These are phyloP conservation scores for Alternaria viburni DNA, from an alignment of 2,329 filamentous ascomycete genomes.

Conservation along the genomic window DNA sequence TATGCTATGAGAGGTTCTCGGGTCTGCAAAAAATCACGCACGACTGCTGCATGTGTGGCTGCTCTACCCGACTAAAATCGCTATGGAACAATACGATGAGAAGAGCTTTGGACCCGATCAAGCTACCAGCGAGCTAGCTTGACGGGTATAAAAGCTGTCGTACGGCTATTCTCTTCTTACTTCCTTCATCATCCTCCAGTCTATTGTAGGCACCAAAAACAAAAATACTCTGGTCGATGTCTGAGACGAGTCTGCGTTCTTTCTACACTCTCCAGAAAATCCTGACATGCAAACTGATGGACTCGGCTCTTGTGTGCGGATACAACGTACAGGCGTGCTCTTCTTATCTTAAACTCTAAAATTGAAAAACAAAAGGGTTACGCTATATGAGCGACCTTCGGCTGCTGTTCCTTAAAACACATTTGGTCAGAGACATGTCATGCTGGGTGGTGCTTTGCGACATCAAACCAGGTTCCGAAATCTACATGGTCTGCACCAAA, in stretches of 20 bases:
- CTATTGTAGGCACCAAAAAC: neutral
- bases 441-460: neutral
- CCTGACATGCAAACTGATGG: rapidly evolving
- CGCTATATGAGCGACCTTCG: neutral
- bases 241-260: neutral
- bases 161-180: neutral
- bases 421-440: neutral
- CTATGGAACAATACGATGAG: no score
- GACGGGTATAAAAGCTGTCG: neutral
- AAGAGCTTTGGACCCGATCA: no score
- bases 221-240: no score
- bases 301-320: neutral
- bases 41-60: no score
- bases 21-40: no score
- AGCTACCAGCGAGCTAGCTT: neutral
- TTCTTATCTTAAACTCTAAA: neutral
- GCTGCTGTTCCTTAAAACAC: neutral
- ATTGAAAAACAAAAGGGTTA: rapidly evolving
- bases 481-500: neutral
- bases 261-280: neutral
- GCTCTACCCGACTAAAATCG: no score
- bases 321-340: neutral
- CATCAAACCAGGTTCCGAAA: neutral
- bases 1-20: no score
- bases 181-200: neutral